Evolutionary conservation across 495 filamentous ascomycete species (phyloP), one percentile per base, ranked within the genome.

Genomic region (Hypoxylon crocopeplum): DNA sequence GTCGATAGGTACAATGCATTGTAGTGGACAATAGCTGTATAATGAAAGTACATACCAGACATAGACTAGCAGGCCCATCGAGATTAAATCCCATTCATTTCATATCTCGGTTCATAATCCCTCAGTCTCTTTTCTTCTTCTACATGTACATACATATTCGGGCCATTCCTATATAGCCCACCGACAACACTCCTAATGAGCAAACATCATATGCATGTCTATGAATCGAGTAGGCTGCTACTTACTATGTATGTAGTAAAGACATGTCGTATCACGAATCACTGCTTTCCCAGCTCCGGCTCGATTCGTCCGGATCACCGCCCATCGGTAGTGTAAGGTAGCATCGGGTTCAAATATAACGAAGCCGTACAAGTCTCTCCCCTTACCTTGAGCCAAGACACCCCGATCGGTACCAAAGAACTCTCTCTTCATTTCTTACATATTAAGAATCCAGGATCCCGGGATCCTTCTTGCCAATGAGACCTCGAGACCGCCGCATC

Each of bases 391-490:
- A 51, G 46, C 59, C 59, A 62, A 56, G 59, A 62, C 22, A 12
- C 3, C 2, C 48, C 29, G 27, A 48, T 48, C 32, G 15, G 36
- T 36, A 56, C 53, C 32, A 27, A 44, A 34, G 27, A 38, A 37
- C 33, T 27, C 16, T 27, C 16, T 48, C 17, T 55, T 50, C 44
- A 56, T 62, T 49, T 51, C 51, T 32, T 34, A 38, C 51, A 50
- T 56, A 50, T 50, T 56, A 32, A 17, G 11, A 38, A 51, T 38
- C 59, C 59, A 50, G 16, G 22, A 40, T 42, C 37, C 21, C 34
- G 59, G 52, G 52, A 51, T 62, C 19, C 13, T 41, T 13, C 34
- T 63, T 48, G 29, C 59, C 48, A 63, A 63, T 48, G 6, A 48
- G 33, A 46, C 17, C 6, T 19, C 8, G 36, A 27, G 3, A 20